These are phyloP conservation scores for Hericium coralloides DNA, from an alignment of 768 basidiomycete species.

Conservation along the genomic window DNA sequence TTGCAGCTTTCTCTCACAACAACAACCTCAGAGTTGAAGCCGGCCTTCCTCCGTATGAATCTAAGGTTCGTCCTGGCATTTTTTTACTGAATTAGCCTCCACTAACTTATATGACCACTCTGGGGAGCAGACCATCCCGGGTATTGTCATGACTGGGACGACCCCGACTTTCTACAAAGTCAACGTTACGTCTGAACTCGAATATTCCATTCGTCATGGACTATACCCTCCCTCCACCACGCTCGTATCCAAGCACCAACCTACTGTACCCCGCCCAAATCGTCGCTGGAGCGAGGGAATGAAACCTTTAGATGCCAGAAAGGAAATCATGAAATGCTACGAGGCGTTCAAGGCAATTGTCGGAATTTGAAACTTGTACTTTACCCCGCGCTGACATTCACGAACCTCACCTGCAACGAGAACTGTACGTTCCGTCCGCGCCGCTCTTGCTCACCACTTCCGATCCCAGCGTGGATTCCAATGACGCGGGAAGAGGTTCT, in stretches of 20 bases:
- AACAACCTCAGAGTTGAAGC: background rate
- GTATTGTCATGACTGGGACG: background rate
- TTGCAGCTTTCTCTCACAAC: background rate
- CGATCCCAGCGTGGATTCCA: constrained; percentile 24
- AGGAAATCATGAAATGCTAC: constrained; percentile 7
- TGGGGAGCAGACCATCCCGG: background rate
- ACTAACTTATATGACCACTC: no score
- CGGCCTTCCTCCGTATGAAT: background rate
- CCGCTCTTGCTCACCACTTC: no score
- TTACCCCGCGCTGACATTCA: background rate
- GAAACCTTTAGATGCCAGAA: constrained; percentile 12
- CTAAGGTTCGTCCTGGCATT: background rate
- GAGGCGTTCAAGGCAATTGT: constrained; percentile 13
- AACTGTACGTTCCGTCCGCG: no score
- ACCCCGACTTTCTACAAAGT: background rate
- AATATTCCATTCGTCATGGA: background rate
- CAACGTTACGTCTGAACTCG: background rate
- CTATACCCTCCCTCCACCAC: background rate
- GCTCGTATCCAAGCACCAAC: background rate
- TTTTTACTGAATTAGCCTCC: background rate
- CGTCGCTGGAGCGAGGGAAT: constrained; percentile 11
- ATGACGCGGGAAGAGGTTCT: constrained; percentile 24
- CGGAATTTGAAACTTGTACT: constrained; percentile 2
- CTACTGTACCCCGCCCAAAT: constrained; percentile 8
- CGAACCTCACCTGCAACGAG: no score